Evolutionary conservation across 2,329 filamentous ascomycete genomes (phyloP), one percentile per base, ranked within the genome.

Genomic region (Lasiodiplodia sp.): DNA sequence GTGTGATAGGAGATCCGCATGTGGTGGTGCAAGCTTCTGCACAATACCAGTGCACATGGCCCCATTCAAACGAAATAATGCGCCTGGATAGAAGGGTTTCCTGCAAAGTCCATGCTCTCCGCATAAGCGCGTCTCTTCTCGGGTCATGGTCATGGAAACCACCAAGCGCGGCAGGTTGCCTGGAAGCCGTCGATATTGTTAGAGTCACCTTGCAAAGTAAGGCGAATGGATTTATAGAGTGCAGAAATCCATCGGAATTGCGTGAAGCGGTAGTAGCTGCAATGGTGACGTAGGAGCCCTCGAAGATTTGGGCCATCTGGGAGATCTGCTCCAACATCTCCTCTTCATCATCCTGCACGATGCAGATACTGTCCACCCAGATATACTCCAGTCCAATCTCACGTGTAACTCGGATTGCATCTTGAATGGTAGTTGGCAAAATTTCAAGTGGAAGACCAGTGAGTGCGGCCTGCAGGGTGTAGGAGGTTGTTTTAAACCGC

Each of bases 71-170:
- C 5, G 52, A 66, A 1, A 69, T 18, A n/a, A 52, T 51, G 2
- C 60, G 23, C 18, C 21, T 18, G 1, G 67, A 55, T 12, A 66
- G 28, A 8, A 58, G 16, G 1, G 34, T 44, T 31, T 69, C 67
- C n/a, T 69, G 67, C 2, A 65, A 49, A 3, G 67, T 69, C 67
- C 60, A 69, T 28, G 47, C 67, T 4, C 67, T 49, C 14, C 7
- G 3, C 16, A 7, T 51, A 21, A 69, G 5, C 6, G n/a, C 53
- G 16, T 51, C 7, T 21, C 5, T 7, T 16, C 4, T 7, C 11
- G n/a, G 10, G 6, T 37, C 11, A 28, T 11, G 40, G n/a, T 11
- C 2, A n/a, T 25, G 40, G 40, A 38, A 52, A 2, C 28, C 5
- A n/a, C 56, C 12, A 21, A 16, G 49, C 1, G 4, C 14, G 3